Evolutionary conservation across 1,139 yeast genomes (phyloP).

Genomic region (Pichia sp.): DNA sequence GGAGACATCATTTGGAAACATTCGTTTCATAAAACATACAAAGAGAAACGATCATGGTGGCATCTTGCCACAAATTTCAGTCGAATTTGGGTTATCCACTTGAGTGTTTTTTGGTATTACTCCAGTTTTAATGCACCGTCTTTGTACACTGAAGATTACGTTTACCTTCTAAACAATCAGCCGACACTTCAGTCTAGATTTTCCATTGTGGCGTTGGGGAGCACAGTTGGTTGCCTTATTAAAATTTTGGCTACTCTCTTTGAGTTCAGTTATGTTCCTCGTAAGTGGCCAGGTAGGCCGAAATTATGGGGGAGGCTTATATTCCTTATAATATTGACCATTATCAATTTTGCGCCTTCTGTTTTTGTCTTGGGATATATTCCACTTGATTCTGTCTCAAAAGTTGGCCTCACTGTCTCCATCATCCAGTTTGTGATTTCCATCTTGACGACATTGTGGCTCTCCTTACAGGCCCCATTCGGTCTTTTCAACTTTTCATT

Average conservation of each 20-base stretch:
- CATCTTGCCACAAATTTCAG: conserved; percentile 73
- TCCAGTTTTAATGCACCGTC: conserved; percentile 74
- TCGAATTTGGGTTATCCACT: conserved; percentile 77
- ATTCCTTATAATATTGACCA: conserved; percentile 36
- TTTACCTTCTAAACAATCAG: conserved; percentile 49
- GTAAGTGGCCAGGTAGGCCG: conserved; percentile 62
- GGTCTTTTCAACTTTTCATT: conserved; percentile 36
- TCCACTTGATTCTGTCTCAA: conserved; percentile 45
- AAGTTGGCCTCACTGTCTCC: conserved; percentile 44
- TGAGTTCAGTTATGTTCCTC: conserved; percentile 62
- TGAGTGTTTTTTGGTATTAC: conserved; percentile 74
- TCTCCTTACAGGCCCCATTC: conserved; percentile 56
- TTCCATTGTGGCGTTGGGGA: conserved; percentile 66
- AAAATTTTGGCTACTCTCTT: conserved; percentile 55
- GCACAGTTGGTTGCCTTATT: conserved; percentile 58
- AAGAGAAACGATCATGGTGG: conserved; percentile 70
- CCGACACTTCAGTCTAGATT: conserved; percentile 59
- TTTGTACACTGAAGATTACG: conserved; percentile 58
- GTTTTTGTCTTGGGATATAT: conserved; percentile 49
- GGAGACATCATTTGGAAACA: conserved; percentile 54
- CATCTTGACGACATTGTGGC: conserved; percentile 49
- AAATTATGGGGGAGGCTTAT: conserved; percentile 36
- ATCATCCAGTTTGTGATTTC: conserved; percentile 56
- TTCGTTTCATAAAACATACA: conserved; percentile 64
- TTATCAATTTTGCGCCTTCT: conserved; percentile 54